Evolutionary conservation across 805 yeast species (phyloP), one percentile per base, ranked within the genome.

Genomic region (Priceomyces castillae): DNA sequence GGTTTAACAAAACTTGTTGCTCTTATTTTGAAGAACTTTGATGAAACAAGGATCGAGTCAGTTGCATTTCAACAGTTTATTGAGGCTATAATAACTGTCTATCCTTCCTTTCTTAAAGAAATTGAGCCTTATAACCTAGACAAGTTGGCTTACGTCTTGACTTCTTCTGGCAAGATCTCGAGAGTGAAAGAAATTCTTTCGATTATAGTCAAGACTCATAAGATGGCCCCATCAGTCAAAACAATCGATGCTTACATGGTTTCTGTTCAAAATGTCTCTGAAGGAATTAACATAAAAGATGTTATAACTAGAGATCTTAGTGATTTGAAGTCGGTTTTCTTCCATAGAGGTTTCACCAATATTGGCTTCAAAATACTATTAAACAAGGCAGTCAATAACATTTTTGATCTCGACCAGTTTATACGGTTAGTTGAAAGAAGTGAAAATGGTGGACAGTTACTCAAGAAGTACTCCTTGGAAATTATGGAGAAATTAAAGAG

Each of bases 321-420:
- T 7, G 37, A 41, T 17, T 48, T 64, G 23, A 67, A 67, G 44
- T 52, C 62, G 5, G 54, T 57, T 2, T 40, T 67, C n/a, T 62
- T 62, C 43, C 64, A 63, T 38, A 39, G 48, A 15, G 48, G 45
- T 4, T 44, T 61, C 28, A 52, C 50, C 10, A 40, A 47, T 1
- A 40, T 48, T 2, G 34, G 53, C 10, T 56, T 67, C 33, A 39
- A 48, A 18, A 43, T 64, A 10, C 46, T 66, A 15, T 43, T 65
- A 30, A 42, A 48, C 15, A 45, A 53, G 26, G 46, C 51, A 1
- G 55, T 65, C 9, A 47, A 53, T 15, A 54, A 54, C 34, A 41
- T 46, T 2, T 50, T 46, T 23, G 71, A 66, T n/a, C 54, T 67
- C 30, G 53, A 58, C 12, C 62, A 62, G 23, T 54, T 66, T 30